Evolutionary conservation across 2,329 filamentous ascomycete species (phyloP).

Genomic region (Xylariaceae sp.): DNA sequence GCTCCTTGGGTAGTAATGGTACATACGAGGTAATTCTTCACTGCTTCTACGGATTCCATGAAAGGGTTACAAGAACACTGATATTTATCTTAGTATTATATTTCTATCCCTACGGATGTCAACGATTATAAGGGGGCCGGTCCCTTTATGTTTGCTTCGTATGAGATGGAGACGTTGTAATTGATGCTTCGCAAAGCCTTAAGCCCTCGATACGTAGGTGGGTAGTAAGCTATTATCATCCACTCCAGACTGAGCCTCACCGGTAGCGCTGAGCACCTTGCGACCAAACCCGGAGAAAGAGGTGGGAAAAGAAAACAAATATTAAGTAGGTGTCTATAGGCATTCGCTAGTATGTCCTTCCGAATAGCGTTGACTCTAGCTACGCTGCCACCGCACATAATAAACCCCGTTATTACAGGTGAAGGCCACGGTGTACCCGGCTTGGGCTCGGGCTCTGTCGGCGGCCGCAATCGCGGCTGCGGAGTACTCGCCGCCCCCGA

Average conservation of each 20-base stretch:
- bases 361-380: too few species aligned
- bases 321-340: too few species aligned
- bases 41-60: neutral
- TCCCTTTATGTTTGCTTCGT: conserved; percentile 36
- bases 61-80: neutral
- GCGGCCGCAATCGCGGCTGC: neutral
- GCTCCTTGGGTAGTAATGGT: conserved; percentile 42
- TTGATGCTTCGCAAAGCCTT: neutral
- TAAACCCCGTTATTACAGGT: neutral
- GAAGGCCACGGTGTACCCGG: neutral
- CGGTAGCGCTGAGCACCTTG: too few species aligned
- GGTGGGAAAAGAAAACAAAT: too few species aligned
- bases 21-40: conserved; percentile 41
- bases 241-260: neutral
- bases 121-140: conserved; percentile 37
- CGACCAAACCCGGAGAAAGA: too few species aligned
- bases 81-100: conserved; percentile 35
- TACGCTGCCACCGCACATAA: neutral
- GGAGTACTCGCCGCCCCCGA: conserved; percentile 4
- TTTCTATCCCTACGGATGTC: conserved; percentile 33
- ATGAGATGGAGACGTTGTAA: conserved; percentile 29
- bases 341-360: too few species aligned
- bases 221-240: neutral
- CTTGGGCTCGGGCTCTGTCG: neutral
- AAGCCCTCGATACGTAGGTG: neutral